phyloP scores from a whole-genome alignment of 371 early-diverging fungal genomes.

The Lichtheimia hyalospora region DNA sequence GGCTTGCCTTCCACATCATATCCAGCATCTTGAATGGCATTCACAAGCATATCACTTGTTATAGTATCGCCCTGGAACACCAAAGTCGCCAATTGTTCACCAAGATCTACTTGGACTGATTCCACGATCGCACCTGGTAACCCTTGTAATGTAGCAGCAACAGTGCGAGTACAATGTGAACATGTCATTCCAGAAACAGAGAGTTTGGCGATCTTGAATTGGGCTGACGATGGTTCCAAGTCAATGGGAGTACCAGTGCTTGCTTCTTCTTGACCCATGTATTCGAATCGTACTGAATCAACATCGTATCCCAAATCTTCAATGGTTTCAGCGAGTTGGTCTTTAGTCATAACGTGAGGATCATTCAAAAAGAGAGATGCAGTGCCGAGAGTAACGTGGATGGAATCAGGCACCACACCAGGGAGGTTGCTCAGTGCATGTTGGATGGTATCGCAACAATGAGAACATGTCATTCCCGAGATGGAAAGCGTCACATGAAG shows the following conservation, averaged over 20 bases:
- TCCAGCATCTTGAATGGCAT: conserved; percentile 60
- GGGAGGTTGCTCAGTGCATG: conserved; percentile 48
- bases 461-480: conserved; percentile 86
- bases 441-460: conserved; percentile 78
- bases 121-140: conserved; percentile 52
- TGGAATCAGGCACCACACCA: conserved; percentile 50
- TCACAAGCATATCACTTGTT: conserved; percentile 27
- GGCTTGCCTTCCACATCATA: conserved; percentile 54
- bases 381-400: conserved; percentile 43
- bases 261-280: not conserved
- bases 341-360: conserved; percentile 11
- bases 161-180: conserved; percentile 70
- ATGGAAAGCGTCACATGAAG: conserved; percentile 36
- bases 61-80: conserved; percentile 31
- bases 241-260: not conserved
- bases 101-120: conserved; percentile 49
- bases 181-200: conserved; percentile 83
- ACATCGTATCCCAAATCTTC: conserved; percentile 71
- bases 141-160: conserved; percentile 43
- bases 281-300: conserved; percentile 12
- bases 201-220: conserved; percentile 16
- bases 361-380: conserved; percentile 38
- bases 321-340: conserved; percentile 44
- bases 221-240: too few relatives aligned
- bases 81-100: conserved; percentile 41